Percentiles rank a stretch among this genome's conserved stretches.
Conservation (phyloP, 345 rosid genomes). For the Kandelia obovata region DNA sequence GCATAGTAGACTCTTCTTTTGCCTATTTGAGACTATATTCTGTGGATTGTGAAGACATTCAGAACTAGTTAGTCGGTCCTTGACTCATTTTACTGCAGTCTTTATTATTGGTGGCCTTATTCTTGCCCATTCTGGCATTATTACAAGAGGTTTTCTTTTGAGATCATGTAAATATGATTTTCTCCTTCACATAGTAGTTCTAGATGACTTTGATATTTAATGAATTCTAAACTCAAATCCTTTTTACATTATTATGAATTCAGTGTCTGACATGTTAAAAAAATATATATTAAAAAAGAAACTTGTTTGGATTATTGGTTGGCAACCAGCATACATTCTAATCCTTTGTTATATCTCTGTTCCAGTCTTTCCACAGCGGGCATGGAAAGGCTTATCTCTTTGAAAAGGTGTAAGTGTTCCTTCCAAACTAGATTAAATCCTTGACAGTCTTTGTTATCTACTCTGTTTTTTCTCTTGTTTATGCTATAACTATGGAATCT, state of each 20-base stretch:
- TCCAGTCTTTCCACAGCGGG: conserved; percentile 69
- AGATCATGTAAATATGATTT: background rate
- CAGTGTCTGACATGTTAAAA: background rate
- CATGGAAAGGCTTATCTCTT: conserved; percentile 83
- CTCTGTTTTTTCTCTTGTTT: background rate
- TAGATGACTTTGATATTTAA: background rate
- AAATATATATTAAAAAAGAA: too few relatives aligned
- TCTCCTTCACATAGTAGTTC: background rate
- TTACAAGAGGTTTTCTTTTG: background rate
- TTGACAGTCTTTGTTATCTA: background rate
- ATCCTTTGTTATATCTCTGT: conserved; percentile 24
- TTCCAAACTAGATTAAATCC: background rate
- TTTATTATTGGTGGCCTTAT: too few relatives aligned
- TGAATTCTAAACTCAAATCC: background rate
- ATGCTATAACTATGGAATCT: background rate
- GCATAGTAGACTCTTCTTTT: background rate
- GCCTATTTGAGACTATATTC: background rate
- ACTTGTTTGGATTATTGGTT: conserved; percentile 4
- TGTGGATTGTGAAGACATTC: background rate
- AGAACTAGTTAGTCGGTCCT: too few relatives aligned
- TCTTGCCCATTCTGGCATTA: too few relatives aligned
- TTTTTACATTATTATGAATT: background rate
- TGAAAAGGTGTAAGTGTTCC: conserved; percentile 49
- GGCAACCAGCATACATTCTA: conserved; percentile 1
- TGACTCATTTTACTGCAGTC: too few relatives aligned